These are phyloP conservation scores for Acephala macrosclerotiorum DNA, from an alignment of 2,329 filamentous ascomycete genomes.

Conservation along the genomic window DNA sequence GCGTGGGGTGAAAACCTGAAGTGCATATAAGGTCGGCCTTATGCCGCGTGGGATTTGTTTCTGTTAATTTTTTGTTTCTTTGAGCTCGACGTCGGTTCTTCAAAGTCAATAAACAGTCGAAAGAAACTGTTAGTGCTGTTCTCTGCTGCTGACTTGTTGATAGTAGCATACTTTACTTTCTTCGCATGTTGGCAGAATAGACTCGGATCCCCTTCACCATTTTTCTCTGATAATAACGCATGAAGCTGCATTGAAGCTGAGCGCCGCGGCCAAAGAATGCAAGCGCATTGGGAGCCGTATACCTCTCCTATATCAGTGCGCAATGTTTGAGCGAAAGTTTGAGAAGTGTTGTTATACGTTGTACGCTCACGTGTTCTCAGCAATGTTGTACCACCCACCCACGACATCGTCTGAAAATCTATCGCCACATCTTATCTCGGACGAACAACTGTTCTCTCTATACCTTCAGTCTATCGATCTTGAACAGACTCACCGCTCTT, in stretches of 20 bases:
- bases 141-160: conserved; percentile 1
- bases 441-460: background rate
- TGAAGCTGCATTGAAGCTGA: background rate
- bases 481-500: background rate
- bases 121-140: background rate
- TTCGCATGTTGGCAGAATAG: background rate
- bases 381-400: background rate
- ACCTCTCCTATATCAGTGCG: background rate
- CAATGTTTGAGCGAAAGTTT: background rate
- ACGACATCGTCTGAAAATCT: background rate
- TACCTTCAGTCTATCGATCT: background rate
- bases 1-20: background rate
- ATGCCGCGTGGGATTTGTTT: background rate
- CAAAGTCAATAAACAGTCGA: background rate
- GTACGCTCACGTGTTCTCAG: background rate
- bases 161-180: background rate
- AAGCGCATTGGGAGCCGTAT: background rate
- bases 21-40: background rate
- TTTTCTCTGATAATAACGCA: background rate
- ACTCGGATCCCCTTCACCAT: background rate
- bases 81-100: background rate
- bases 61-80: background rate
- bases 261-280: background rate
- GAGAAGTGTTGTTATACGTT: background rate
- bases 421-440: background rate